Conservation (phyloP, 2,329 filamentous ascomycete species). For the Fusarium burgessii region DNA sequence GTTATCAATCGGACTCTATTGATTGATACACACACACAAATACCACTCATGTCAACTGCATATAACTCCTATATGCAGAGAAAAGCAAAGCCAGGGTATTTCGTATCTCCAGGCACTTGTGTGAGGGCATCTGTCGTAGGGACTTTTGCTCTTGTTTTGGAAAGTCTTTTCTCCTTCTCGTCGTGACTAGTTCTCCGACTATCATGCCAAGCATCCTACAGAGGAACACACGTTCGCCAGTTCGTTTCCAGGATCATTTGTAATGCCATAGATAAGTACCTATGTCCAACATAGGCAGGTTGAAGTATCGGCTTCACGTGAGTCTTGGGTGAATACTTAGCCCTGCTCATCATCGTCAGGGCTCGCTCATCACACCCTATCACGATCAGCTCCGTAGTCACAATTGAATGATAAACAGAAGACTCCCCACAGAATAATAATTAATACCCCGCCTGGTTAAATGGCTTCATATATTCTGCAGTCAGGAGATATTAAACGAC, state of each 20-base stretch:
- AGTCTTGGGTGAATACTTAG: neutral
- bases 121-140: slow-evolving; percentile 3
- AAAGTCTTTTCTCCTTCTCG: slow-evolving; percentile 29
- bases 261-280: slow-evolving; percentile 8
- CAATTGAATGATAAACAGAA: neutral
- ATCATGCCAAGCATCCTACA: slow-evolving; percentile 7
- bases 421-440: slow-evolving; percentile 11
- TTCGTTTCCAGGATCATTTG: neutral
- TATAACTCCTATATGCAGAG: neutral
- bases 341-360: slow-evolving; percentile 5
- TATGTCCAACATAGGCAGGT: neutral
- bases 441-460: slow-evolving; percentile 26
- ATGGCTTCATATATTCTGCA: slow-evolving; percentile 14
- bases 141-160: slow-evolving; percentile 17
- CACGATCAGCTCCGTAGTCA: neutral
- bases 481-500: slow-evolving; percentile 7
- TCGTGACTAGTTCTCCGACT: slow-evolving; percentile 26
- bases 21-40: neutral
- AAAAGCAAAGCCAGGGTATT: neutral
- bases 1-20: neutral
- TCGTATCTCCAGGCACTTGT: slow-evolving; percentile 3
- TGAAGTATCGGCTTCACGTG: neutral
- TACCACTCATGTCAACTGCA: neutral
- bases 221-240: neutral
- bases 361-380: slow-evolving; percentile 25